phyloP scores from a whole-genome alignment of 1,139 yeast species.

The Geotrichum klebahnii region DNA sequence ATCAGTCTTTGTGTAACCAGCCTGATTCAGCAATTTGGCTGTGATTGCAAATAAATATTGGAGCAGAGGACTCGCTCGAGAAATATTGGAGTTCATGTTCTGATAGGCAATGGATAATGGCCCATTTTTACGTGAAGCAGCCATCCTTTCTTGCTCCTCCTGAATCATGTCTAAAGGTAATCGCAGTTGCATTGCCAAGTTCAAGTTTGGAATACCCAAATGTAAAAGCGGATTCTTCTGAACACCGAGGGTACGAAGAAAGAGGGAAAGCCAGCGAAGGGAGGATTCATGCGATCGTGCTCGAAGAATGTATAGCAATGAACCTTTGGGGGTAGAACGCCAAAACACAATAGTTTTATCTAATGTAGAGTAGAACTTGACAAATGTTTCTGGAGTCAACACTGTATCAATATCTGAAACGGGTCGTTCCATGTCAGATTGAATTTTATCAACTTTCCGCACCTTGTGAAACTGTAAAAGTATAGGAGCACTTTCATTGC shows the following conservation, averaged over 20 bases:
- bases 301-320: conserved; percentile 51
- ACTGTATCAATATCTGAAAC: conserved; percentile 30
- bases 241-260: conserved; percentile 45
- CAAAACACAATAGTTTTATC: conserved; percentile 66
- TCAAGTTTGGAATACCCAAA: conserved; percentile 52
- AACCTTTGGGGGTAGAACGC: conserved; percentile 33
- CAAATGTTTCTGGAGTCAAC: conserved; percentile 36
- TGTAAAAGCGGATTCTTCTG: conserved; percentile 35
- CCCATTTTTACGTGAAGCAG: neutral
- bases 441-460: conserved; percentile 41
- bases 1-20: conserved; percentile 28
- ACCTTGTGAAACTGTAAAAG: conserved; percentile 58
- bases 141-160: conserved; percentile 10
- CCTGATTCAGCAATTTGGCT: conserved; percentile 31
- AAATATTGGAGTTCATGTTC: conserved; percentile 19
- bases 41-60: conserved; percentile 33
- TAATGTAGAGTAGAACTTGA: conserved; percentile 57
- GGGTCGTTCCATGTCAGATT: conserved; percentile 34
- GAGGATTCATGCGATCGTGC: conserved; percentile 50
- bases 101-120: conserved; percentile 1
- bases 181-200: conserved; percentile 45
- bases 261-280: conserved; percentile 58
- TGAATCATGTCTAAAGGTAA: conserved; percentile 37
- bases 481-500: conserved; percentile 48
- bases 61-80: conserved; percentile 29